Percentiles rank a stretch among this genome's conserved stretches.
These are phyloP conservation scores for Cryptococcus deneoformans DNA, from an alignment of 1,284 basidiomycete genomes.

Conservation along the genomic window DNA sequence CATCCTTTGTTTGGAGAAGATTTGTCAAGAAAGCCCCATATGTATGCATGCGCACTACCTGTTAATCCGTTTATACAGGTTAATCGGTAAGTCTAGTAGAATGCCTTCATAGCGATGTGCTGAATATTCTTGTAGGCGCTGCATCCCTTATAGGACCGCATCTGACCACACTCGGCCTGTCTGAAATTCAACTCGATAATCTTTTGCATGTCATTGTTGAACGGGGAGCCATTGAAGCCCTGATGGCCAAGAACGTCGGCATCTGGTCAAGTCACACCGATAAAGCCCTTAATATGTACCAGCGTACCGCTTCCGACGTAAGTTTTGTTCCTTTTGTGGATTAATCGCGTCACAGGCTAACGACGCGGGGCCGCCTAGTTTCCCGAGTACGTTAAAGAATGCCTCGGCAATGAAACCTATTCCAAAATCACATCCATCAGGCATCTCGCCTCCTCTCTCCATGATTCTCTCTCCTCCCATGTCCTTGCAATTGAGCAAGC, in stretches of 20 bases:
- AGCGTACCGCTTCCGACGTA: not conserved
- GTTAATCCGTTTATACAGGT: conserved; percentile 31
- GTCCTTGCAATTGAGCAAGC: conserved; percentile 24
- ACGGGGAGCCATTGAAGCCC: conserved; percentile 23
- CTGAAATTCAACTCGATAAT: conserved; percentile 42
- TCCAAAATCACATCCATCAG: conserved; percentile 30
- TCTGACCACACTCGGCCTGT: conserved; percentile 18
- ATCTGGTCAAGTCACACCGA: not conserved
- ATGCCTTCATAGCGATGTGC: not conserved
- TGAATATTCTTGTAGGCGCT: conserved; percentile 16
- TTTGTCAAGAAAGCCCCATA: conserved; percentile 24
- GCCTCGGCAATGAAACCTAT: conserved; percentile 37
- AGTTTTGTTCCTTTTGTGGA: not conserved
- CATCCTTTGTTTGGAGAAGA: conserved; percentile 21
- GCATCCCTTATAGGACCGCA: conserved; percentile 16
- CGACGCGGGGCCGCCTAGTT: conserved; percentile 11
- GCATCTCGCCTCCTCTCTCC: conserved; percentile 18
- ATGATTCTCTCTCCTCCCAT: conserved; percentile 18
- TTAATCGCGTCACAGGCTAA: no score
- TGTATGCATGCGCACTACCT: conserved; percentile 26
- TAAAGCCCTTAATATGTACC: not conserved
- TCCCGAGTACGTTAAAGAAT: conserved; percentile 38
- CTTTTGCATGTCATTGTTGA: conserved; percentile 32
- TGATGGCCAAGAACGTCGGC: conserved; percentile 8
- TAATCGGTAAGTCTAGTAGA: conserved; percentile 22